Conservation (phyloP, 371 early-diverging fungal genomes). For the Chytridium lagenaria region DNA sequence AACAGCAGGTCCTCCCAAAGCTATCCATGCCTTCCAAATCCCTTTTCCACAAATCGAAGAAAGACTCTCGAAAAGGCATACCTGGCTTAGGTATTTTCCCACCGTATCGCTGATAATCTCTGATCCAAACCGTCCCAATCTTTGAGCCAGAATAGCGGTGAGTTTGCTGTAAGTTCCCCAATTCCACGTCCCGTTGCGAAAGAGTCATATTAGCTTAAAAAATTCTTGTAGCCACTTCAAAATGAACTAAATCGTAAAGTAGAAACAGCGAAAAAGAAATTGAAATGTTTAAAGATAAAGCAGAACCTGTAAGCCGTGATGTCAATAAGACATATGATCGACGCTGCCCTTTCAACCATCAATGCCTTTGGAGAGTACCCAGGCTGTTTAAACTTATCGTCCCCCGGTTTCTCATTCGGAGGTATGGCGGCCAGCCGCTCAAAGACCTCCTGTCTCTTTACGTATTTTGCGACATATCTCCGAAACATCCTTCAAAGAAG, state of each 20-base stretch:
- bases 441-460: background rate
- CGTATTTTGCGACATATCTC: conserved; percentile 22
- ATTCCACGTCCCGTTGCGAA: too few relatives aligned
- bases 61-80: background rate
- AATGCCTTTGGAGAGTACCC: conserved; percentile 3
- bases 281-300: too few relatives aligned
- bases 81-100: conserved; percentile 21
- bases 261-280: too few relatives aligned
- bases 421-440: conserved; percentile 10
- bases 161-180: too few relatives aligned
- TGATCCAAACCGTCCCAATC: conserved; percentile 16
- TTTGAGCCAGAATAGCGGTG: conserved; percentile 7
- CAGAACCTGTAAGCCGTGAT: conserved; percentile 19
- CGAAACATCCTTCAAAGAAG: background rate
- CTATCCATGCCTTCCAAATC: too few relatives aligned
- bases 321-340: conserved; percentile 13
- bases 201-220: too few relatives aligned
- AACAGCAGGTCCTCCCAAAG: too few relatives aligned
- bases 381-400: background rate
- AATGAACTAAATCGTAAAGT: too few relatives aligned
- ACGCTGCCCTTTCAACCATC: background rate
- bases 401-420: background rate
- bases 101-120: conserved; percentile 20
- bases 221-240: too few relatives aligned
- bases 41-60: background rate